Evolutionary conservation across 257 asterid species (phyloP).

Genomic region (Solanum chmielewskii): DNA sequence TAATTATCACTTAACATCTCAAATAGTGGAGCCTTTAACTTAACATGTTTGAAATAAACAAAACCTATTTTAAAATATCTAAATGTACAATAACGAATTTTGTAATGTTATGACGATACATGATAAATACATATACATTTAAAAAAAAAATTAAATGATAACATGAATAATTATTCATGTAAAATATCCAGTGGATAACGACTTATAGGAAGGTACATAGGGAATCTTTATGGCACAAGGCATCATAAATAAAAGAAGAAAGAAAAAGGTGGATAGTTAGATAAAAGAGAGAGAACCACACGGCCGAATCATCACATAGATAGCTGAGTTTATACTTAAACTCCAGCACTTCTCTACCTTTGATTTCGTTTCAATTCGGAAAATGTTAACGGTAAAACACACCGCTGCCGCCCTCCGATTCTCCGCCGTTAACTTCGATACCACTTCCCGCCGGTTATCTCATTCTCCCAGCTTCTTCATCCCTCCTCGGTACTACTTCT

Average conservation of each 20-base stretch:
- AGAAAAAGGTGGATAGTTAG: conserved; percentile 3
- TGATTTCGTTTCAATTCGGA: not conserved
- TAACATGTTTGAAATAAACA: too few relatives aligned
- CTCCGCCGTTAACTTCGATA: conserved; percentile 25
- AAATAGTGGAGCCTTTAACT: not conserved
- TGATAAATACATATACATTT: too few relatives aligned
- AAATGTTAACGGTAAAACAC: conserved; percentile 54
- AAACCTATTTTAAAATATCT: too few relatives aligned
- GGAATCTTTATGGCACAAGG: not conserved
- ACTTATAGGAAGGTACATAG: not conserved
- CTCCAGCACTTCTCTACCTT: not conserved
- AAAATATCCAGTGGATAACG: not conserved
- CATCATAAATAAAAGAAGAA: not conserved
- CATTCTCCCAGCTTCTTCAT: conserved; percentile 32
- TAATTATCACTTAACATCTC: not conserved
- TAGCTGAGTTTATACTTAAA: not conserved
- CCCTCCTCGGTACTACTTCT: conserved; percentile 32
- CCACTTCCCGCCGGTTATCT: conserved; percentile 20
- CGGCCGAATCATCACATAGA: not conserved
- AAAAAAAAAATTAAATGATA: too few relatives aligned
- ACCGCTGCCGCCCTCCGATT: conserved; percentile 37
- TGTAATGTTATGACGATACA: too few relatives aligned
- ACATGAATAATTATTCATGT: not conserved
- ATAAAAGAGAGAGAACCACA: conserved; percentile 7
- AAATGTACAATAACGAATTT: too few relatives aligned